Conservation (phyloP, 192 early-diverging fungal species). For the Allomyces javanicus region DNA sequence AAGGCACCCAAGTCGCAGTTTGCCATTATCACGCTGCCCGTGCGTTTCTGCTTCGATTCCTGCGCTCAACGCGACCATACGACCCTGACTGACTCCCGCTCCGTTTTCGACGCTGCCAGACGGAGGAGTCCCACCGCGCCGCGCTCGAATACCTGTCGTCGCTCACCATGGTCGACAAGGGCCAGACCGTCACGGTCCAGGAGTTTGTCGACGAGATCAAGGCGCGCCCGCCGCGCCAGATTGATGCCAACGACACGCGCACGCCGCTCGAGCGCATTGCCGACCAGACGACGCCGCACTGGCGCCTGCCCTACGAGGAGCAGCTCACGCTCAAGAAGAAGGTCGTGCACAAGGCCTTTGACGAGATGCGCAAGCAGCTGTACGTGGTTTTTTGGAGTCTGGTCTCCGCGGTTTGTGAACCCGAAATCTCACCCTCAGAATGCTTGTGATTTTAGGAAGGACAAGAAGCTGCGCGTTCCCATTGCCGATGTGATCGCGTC, state of each 20-base stretch:
- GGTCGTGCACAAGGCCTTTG: not conserved
- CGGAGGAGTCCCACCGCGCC: not conserved
- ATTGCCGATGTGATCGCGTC: conserved; percentile 22
- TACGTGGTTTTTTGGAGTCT: not conserved
- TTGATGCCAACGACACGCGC: not conserved
- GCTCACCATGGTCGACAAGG: too few relatives aligned
- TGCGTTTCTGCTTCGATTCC: not conserved
- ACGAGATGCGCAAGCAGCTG: not conserved
- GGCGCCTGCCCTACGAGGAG: conserved; percentile 3
- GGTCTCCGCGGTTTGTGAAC: not conserved
- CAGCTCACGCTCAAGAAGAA: conserved; percentile 3
- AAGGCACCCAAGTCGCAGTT: not conserved
- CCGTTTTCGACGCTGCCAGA: not conserved
- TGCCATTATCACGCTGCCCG: not conserved
- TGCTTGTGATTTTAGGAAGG: conserved; percentile 4
- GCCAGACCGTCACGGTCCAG: not conserved
- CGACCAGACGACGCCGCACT: conserved; percentile 1
- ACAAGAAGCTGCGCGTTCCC: conserved; percentile 6
- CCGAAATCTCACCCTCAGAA: conserved; percentile 9
- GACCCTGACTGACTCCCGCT: too few relatives aligned
- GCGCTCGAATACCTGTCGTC: not conserved
- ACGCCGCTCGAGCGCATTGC: not conserved
- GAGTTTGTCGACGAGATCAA: not conserved
- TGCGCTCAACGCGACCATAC: too few relatives aligned
- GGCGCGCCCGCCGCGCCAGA: not conserved